Percentiles rank a stretch among this genome's conserved stretches.
These are phyloP conservation scores for Groenewaldozyma tartarivorans DNA, from an alignment of 805 yeast species.

Conservation along the genomic window DNA sequence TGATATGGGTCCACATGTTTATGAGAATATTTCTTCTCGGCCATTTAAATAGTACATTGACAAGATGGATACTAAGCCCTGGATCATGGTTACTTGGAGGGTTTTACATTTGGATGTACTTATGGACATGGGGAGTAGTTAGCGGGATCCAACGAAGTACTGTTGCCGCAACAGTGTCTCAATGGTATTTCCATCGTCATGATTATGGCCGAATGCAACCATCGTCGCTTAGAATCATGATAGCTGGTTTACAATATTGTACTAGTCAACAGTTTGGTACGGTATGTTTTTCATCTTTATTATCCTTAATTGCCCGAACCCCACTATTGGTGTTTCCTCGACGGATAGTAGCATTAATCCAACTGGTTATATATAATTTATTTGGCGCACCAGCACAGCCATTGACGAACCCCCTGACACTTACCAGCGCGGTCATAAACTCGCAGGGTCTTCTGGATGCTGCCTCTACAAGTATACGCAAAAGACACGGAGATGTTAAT, in stretches of 20 bases:
- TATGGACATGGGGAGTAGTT: slow-evolving; percentile 36
- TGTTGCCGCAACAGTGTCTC: slow-evolving; percentile 27
- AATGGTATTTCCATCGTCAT: slow-evolving; percentile 30
- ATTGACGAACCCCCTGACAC: slow-evolving; percentile 29
- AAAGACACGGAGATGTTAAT: background rate
- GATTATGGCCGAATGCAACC: slow-evolving; percentile 18
- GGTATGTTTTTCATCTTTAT: slow-evolving; percentile 26
- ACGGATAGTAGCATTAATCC: slow-evolving; percentile 18
- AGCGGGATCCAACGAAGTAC: slow-evolving; percentile 30
- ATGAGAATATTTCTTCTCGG: slow-evolving; percentile 25
- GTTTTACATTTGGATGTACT: slow-evolving; percentile 26
- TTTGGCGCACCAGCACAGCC: slow-evolving; percentile 21
- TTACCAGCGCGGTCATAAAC: slow-evolving; percentile 29
- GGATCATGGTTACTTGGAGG: slow-evolving; percentile 26
- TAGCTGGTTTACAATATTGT: slow-evolving; percentile 21
- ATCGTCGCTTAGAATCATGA: slow-evolving; percentile 14
- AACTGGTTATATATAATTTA: slow-evolving; percentile 18
- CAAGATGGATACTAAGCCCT: slow-evolving; percentile 22
- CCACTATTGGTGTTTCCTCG: slow-evolving; percentile 30
- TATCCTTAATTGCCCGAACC: slow-evolving; percentile 24
- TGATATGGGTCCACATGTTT: slow-evolving; percentile 29
- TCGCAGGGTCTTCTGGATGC: slow-evolving; percentile 26
- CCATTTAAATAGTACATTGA: slow-evolving; percentile 8
- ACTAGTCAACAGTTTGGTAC: slow-evolving; percentile 28
- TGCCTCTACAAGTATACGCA: slow-evolving; percentile 18